Conservation (phyloP, 768 basidiomycete genomes). For the Lactarius evosmus region DNA sequence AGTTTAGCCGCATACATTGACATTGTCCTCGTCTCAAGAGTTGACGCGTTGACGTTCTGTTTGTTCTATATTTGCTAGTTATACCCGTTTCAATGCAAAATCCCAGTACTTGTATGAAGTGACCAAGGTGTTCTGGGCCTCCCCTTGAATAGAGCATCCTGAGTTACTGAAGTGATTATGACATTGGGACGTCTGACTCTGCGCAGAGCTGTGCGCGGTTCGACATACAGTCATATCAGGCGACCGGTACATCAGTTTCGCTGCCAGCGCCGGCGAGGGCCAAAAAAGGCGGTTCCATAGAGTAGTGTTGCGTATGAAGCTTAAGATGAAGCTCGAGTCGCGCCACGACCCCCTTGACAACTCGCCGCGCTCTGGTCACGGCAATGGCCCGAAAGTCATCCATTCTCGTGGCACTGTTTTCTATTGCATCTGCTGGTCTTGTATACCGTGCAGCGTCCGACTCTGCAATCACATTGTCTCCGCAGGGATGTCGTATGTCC, state of each 20-base stretch:
- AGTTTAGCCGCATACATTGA: background rate
- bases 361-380: background rate
- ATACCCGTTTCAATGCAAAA: background rate
- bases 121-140: too few relatives aligned
- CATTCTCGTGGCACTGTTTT: slow-evolving; percentile 13
- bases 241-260: too few relatives aligned
- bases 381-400: slow-evolving; percentile 13
- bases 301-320: too few relatives aligned
- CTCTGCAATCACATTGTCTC: slow-evolving; percentile 48
- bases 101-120: too few relatives aligned
- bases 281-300: too few relatives aligned
- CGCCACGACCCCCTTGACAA: background rate
- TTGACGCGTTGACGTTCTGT: background rate
- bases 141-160: background rate
- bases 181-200: too few relatives aligned
- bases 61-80: background rate
- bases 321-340: too few relatives aligned
- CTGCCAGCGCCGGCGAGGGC: too few relatives aligned
- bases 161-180: too few relatives aligned
- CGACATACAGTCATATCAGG: too few relatives aligned
- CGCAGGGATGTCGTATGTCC: slow-evolving; percentile 94
- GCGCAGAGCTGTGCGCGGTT: too few relatives aligned
- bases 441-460: slow-evolving; percentile 20
- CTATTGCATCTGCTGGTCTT: slow-evolving; percentile 4
- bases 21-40: background rate